Evolutionary conservation across 169 alveolate species (phyloP), one percentile per base, ranked within the genome.

Genomic region (Cryptosporidium andersoni): DNA sequence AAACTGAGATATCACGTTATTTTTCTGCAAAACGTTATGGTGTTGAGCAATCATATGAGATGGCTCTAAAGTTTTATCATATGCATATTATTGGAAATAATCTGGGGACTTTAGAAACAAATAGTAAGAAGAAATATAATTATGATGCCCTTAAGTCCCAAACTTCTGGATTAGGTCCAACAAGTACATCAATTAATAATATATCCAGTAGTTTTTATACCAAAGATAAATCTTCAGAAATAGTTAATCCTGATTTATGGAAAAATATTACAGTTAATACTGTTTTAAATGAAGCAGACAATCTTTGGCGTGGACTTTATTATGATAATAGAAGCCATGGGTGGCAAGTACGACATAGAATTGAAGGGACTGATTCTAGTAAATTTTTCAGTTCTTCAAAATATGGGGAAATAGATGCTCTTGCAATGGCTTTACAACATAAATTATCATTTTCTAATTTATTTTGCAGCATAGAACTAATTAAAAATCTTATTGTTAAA

Each of bases 21-120:
- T 74, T 74, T 43, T 74, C 85, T 1, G 85, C 85, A 58, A 74
- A 74, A 36, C 55, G 85, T n/a, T 74, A 74, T 34, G 85, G 85
- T 11, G 85, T 74, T 42, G 85, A 74, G n/a, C 55, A 60, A 34
- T 74, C 85, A 25, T 74, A 74, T 7, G 85, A 74, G 60, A 74
- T 74, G 85, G 85, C 85, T 39, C 68, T 74, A 25, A 56, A 68
- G 37, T 74, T 74, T 39, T 74, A 74, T 58, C 85, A 74, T 12
- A 63, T 74, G 4, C 55, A 74, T 14, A 74, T 74, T 2, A 62
- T 74, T 25, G 85, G 85, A 6, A 74, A 74, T 16, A 58, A 58
- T 8, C 45, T 0, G 51, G 51, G 16, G 85, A 74, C 0, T 14
- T 58, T 3, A 56, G 55, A 62, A 37, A 51, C 25, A 25, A 25